These are phyloP conservation scores for Haematococcus sp. DNA, from an alignment of 139 green algal genomes.

Conservation along the genomic window DNA sequence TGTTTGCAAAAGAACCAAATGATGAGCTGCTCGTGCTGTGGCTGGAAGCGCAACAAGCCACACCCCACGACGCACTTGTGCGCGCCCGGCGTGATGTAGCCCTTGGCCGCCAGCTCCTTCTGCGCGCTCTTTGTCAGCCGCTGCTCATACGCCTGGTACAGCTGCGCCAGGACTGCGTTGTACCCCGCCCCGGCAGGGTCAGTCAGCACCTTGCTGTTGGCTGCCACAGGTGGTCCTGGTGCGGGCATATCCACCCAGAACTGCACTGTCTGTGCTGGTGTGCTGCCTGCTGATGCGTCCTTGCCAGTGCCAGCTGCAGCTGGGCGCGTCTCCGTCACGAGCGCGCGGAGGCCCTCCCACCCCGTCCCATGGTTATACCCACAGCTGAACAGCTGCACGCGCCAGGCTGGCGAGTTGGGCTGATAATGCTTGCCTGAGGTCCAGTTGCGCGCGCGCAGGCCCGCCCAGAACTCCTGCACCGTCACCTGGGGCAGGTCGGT, in stretches of 20 bases:
- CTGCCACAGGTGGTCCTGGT: not conserved
- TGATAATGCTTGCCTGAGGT: conserved; percentile 46
- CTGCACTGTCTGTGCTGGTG: not conserved
- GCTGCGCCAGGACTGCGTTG: conserved; percentile 59
- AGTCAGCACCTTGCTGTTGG: conserved; percentile 4
- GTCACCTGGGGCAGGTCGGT: conserved; percentile 43
- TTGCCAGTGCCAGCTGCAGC: not conserved
- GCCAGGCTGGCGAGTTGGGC: conserved; percentile 50
- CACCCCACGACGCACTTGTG: not conserved
- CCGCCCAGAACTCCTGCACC: conserved; percentile 23
- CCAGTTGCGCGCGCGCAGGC: conserved; percentile 80
- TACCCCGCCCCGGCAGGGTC: conserved; percentile 9
- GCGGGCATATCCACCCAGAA: conserved; percentile 46
- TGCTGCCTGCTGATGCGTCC: not conserved
- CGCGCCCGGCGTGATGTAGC: conserved; percentile 14
- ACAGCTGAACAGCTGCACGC: conserved; percentile 68
- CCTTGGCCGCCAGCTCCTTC: conserved; percentile 16
- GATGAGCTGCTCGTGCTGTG: too few species aligned
- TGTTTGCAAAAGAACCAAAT: too few species aligned
- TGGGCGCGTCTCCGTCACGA: not conserved
- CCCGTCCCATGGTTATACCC: conserved; percentile 28
- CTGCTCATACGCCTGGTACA: conserved; percentile 74
- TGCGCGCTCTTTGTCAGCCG: conserved; percentile 31
- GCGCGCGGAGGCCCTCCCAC: not conserved
- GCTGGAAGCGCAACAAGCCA: too few species aligned